These are phyloP conservation scores for Casuarina cunninghamiana DNA, from an alignment of 306 rosid genomes.

Conservation along the genomic window DNA sequence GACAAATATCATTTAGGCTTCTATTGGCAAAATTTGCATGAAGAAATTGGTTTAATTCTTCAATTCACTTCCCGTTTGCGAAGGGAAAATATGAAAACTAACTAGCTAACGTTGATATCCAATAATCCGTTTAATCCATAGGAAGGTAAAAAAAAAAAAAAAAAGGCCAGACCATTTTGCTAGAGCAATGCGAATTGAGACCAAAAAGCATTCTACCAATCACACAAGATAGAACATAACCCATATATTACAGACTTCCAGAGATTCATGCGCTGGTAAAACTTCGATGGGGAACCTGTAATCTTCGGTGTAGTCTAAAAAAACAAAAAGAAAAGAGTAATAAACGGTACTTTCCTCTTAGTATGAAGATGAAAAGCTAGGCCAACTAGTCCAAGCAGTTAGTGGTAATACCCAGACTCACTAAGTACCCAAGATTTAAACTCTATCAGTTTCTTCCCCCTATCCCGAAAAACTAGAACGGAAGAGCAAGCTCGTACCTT, in stretches of 20 bases:
- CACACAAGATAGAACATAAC: not conserved
- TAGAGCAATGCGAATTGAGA: not conserved
- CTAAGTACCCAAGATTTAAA: slow-evolving; percentile 12
- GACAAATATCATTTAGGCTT: too few species aligned
- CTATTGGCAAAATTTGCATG: too few species aligned
- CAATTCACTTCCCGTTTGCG: not conserved
- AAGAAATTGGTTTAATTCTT: not conserved
- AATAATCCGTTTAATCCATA: not conserved
- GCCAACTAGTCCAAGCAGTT: not conserved
- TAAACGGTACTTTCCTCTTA: too few species aligned
- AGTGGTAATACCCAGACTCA: not conserved
- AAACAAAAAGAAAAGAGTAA: too few species aligned
- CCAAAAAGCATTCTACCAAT: not conserved
- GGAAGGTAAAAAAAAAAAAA: not conserved
- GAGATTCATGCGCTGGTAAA: not conserved
- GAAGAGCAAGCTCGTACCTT: slow-evolving; percentile 41
- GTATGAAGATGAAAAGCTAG: not conserved
- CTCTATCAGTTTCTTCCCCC: slow-evolving; percentile 17
- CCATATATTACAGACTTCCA: not conserved
- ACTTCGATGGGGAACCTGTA: not conserved
- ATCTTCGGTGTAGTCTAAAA: slow-evolving; percentile 2
- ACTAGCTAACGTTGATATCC: not conserved
- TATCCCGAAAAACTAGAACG: not conserved
- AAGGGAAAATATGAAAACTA: slow-evolving; percentile 1
- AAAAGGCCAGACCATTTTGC: not conserved